phyloP scores from a whole-genome alignment of 108 stramenopile genomes.

The Cyclotella kingstonii region DNA sequence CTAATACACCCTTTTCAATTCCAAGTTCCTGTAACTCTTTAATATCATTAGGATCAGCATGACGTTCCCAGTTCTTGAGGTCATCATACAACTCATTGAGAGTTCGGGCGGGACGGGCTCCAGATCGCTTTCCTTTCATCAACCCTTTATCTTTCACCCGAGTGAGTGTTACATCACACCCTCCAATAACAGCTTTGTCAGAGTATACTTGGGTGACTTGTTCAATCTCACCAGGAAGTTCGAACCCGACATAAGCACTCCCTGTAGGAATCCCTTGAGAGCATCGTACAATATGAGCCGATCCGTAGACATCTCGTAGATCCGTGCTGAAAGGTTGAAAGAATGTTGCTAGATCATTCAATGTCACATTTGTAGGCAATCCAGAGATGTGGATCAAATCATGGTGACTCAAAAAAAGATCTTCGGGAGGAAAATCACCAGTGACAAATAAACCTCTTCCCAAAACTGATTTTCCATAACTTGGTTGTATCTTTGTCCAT shows the following conservation, averaged over 20 bases:
- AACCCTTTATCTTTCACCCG: constrained; percentile 48
- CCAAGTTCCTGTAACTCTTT: constrained; percentile 54
- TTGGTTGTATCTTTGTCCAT: constrained; percentile 37
- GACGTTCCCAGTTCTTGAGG: constrained; percentile 77
- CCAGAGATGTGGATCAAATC: constrained; percentile 61
- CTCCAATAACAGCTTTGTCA: constrained; percentile 43
- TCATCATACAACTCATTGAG: constrained; percentile 67
- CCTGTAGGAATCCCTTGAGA: constrained; percentile 63
- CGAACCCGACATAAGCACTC: constrained; percentile 80
- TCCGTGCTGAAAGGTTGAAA: constrained; percentile 72
- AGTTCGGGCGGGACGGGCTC: constrained; percentile 51
- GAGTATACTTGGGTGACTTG: constrained; percentile 39
- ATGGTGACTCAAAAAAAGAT: constrained; percentile 75
- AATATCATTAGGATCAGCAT: constrained; percentile 75
- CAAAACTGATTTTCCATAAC: constrained; percentile 45
- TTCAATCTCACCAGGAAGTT: constrained; percentile 69
- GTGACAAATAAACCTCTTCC: constrained; percentile 65
- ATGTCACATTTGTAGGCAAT: constrained; percentile 59
- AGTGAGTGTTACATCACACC: constrained; percentile 27
- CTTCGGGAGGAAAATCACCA: constrained; percentile 76
- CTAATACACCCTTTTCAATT: constrained; percentile 59
- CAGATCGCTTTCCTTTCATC: constrained; percentile 38
- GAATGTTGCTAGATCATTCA: constrained; percentile 59
- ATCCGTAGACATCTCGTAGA: constrained; percentile 64
- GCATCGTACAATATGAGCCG: constrained; percentile 76